These are phyloP conservation scores for Gyromitra esculenta DNA, from an alignment of 2,329 filamentous ascomycete genomes.

Conservation along the genomic window DNA sequence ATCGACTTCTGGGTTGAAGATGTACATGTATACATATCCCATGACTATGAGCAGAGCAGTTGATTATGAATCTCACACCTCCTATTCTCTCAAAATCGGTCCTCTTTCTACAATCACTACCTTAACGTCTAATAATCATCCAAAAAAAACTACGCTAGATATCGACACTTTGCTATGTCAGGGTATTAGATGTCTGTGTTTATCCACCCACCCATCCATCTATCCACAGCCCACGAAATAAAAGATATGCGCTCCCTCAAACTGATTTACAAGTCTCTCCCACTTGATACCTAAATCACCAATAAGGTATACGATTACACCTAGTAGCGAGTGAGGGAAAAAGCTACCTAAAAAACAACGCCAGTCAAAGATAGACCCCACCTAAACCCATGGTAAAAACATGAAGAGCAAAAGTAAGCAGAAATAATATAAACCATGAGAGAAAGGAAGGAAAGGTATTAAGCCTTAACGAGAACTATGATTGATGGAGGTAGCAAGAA, in stretches of 20 bases:
- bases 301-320: conserved; percentile 26
- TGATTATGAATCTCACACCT: neutral
- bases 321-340: conserved; percentile 47
- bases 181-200: neutral
- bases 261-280: conserved; percentile 14
- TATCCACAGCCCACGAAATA: conserved; percentile 21
- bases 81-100: neutral
- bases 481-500: conserved; percentile 13
- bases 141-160: conserved; percentile 31
- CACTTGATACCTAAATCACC: conserved; percentile 4
- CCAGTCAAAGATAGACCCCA: conserved; percentile 48
- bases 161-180: neutral
- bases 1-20: neutral
- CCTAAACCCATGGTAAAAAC: conserved; percentile 43
- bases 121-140: neutral
- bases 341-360: conserved; percentile 42
- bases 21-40: neutral
- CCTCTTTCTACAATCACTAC: neutral
- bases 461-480: conserved; percentile 12
- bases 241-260: conserved; percentile 26
- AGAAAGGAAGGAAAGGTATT: conserved; percentile 42
- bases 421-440: conserved; percentile 38
- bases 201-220: neutral
- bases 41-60: conserved; percentile 2
- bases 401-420: conserved; percentile 48